These are phyloP conservation scores for Pichia membranifaciens DNA, from an alignment of 805 yeast species.

Conservation along the genomic window DNA sequence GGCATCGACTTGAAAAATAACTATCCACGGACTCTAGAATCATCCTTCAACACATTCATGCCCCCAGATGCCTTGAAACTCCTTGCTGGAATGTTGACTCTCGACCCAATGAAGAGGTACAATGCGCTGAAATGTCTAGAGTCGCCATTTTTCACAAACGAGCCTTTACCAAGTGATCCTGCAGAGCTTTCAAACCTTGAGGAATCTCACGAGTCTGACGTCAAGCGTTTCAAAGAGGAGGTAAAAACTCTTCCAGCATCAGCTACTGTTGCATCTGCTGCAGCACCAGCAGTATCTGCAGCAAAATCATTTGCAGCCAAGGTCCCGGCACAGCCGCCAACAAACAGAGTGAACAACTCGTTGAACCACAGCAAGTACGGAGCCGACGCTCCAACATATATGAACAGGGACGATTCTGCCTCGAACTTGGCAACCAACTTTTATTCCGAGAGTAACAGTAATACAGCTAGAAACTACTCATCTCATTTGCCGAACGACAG, in stretches of 20 bases:
- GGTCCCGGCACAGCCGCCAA: neutral
- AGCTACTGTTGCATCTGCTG: too few relatives aligned
- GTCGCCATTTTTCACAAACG: conserved; percentile 60
- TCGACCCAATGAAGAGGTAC: conserved; percentile 68
- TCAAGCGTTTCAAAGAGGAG: conserved; percentile 47
- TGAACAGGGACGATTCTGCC: conserved; percentile 6
- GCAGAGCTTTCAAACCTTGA: conserved; percentile 60
- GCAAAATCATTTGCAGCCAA: conserved; percentile 27
- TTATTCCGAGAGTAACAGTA: neutral
- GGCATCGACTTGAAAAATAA: conserved; percentile 32
- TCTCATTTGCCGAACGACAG: neutral
- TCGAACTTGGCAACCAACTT: neutral
- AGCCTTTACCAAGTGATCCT: conserved; percentile 58
- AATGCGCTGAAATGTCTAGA: conserved; percentile 76
- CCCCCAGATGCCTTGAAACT: conserved; percentile 45
- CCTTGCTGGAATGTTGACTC: conserved; percentile 52
- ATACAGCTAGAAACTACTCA: neutral
- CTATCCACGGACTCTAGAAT: conserved; percentile 38
- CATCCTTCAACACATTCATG: conserved; percentile 36
- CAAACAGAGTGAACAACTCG: neutral
- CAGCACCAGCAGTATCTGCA: conserved; percentile 24
- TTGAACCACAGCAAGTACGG: conserved; percentile 15
- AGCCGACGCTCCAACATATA: conserved; percentile 6
- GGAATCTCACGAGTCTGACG: conserved; percentile 87
- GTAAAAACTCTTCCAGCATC: conserved; percentile 1